Evolutionary conservation across 768 basidiomycete genomes (phyloP), one percentile per base, ranked within the genome.

Genomic region (Leucocoprinus sp.): DNA sequence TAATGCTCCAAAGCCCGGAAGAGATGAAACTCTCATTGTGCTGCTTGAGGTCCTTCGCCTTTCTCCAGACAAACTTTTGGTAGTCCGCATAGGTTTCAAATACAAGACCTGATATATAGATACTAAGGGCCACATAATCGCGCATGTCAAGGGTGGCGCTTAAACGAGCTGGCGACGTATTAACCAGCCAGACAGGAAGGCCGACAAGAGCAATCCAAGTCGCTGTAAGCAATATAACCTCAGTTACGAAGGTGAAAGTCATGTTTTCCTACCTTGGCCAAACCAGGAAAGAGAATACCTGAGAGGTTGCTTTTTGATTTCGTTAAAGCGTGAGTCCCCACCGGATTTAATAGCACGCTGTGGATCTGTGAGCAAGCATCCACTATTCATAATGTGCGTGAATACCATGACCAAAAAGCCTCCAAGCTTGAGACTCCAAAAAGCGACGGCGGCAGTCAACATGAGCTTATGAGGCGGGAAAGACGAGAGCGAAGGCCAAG

Each of bases 1-100:
- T 79, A 36, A 75, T 57, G 17, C 70, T 64, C 84, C 84, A 91
- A 14, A 86, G 60, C 1, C 85, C 85, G 22, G 64, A 66, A 6
- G 72, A 72, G 46, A 87, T 81, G 56, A 88, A 86, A 54, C 74
- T 70, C 51, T 87, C 78, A 37, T 82, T 71, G 55, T 88, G 84
- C 49, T 78, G 61, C 58, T 83, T 82, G 14, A 65, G 65, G 14
- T 81, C 65, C 55, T 78, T 82, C 1, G 66, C 72, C 23, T 58
- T 59, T 31, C 80, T 65, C 85, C 84, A 86, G 0, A 62, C 58
- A 2, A 70, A 60, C 59, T 89, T 88, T 61, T 87, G 81, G 33
- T 60, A 50, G 60, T 86, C 84, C 0, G 82, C 80, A 29, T 74
- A 55, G 8, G 76, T 69, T 57, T 87, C 84, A 26, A 83, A 66